A percentile compares a stretch with the other conserved stretches of the same genome.
Evolutionary conservation across 495 filamentous ascomycete species (phyloP).

Genomic region (Penicillium coprophilum): DNA sequence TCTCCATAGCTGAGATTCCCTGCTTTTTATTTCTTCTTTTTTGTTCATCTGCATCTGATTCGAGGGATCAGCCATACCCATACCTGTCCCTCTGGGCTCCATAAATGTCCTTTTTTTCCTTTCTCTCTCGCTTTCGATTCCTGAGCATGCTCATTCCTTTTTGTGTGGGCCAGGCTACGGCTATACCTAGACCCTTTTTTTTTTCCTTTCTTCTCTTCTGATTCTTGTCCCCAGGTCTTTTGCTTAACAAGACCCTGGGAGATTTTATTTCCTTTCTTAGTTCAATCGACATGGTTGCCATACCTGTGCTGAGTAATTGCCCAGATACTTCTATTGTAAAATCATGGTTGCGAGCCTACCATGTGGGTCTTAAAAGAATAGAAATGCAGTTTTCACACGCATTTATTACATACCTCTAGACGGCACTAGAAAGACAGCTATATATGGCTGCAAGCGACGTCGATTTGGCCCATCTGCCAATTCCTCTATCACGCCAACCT

Average conservation of each 20-base stretch:
- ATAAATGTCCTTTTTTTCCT: slow-evolving; percentile 14
- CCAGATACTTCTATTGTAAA: not conserved
- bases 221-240: slow-evolving; percentile 14
- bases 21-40: slow-evolving; percentile 3
- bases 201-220: slow-evolving; percentile 18
- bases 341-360: too few species aligned
- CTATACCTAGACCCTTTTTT: slow-evolving; percentile 26
- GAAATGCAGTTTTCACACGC: too few species aligned
- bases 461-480: not conserved
- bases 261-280: slow-evolving; percentile 19
- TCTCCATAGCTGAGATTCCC: slow-evolving; percentile 12
- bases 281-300: slow-evolving; percentile 38
- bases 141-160: slow-evolving; percentile 17
- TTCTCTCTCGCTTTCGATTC: slow-evolving; percentile 14
- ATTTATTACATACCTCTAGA: too few species aligned
- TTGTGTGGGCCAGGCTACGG: slow-evolving; percentile 30
- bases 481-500: too few species aligned
- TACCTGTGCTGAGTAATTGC: slow-evolving; percentile 35
- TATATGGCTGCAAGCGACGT: not conserved
- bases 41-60: slow-evolving; percentile 30
- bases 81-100: slow-evolving; percentile 16
- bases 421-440: too few species aligned
- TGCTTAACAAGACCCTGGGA: slow-evolving; percentile 8
- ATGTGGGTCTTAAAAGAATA: too few species aligned
- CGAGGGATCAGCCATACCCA: slow-evolving; percentile 32